phyloP scores from a whole-genome alignment of 352 stramenopile genomes.

The Discostella stelligera region DNA sequence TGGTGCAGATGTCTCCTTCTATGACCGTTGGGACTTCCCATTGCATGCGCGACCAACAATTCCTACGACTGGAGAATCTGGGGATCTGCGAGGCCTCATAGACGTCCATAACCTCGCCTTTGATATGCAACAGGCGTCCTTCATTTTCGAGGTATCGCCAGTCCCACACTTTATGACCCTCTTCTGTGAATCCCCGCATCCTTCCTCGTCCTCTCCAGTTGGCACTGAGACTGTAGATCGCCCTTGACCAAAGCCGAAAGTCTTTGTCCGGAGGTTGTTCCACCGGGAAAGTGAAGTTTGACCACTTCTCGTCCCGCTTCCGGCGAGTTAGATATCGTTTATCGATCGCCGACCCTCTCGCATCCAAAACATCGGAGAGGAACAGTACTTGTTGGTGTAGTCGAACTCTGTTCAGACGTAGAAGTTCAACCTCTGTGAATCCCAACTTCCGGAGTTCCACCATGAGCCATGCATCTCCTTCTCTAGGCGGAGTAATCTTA shows the following conservation, averaged over 20 bases:
- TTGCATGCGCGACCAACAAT: not conserved
- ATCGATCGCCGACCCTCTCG: not conserved
- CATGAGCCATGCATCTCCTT: constrained; percentile 26
- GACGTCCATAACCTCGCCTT: not conserved
- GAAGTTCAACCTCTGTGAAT: not conserved
- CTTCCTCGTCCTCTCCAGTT: not conserved
- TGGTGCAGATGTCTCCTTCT: not conserved
- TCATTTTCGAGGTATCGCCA: not conserved
- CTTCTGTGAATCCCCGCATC: not conserved
- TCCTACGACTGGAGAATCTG: not conserved
- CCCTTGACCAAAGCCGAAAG: constrained; percentile 1
- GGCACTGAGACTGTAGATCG: not conserved
- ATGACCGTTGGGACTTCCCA: not conserved
- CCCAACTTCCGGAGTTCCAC: not conserved
- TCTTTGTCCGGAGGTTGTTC: not conserved
- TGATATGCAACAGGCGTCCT: not conserved
- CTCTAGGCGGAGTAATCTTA: not conserved
- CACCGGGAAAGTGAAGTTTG: not conserved
- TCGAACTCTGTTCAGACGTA: constrained; percentile 18
- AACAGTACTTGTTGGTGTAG: constrained; percentile 40
- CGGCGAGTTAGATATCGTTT: not conserved
- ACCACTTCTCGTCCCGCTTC: not conserved
- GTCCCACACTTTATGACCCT: constrained; percentile 14
- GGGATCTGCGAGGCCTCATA: not conserved
- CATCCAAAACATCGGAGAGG: constrained; percentile 11